A percentile compares a stretch with the other conserved stretches of the same genome.
These are phyloP conservation scores for Xylaria bambusicola DNA, from an alignment of 495 filamentous ascomycete genomes.

Conservation along the genomic window DNA sequence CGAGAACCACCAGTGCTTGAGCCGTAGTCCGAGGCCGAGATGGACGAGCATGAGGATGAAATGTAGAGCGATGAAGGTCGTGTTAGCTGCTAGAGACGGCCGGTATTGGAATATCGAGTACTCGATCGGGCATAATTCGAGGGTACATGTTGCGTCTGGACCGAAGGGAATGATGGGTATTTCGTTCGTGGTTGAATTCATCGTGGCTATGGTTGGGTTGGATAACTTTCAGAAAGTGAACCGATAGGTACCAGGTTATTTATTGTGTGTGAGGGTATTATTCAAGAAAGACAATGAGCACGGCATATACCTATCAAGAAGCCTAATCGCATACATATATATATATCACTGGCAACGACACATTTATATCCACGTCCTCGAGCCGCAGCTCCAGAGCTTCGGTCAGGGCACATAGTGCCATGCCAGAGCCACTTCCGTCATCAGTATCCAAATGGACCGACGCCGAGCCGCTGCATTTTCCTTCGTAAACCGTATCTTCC, in stretches of 20 bases:
- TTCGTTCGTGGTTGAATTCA: neutral
- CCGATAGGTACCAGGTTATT: too few relatives aligned
- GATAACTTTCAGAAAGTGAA: too few relatives aligned
- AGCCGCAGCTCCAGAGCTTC: too few relatives aligned
- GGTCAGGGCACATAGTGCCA: too few relatives aligned
- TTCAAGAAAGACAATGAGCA: too few relatives aligned
- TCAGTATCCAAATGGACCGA: too few relatives aligned
- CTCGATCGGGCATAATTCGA: constrained; percentile 39
- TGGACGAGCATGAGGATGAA: constrained; percentile 26
- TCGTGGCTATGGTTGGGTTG: neutral
- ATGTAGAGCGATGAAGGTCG: constrained; percentile 31
- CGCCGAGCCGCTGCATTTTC: too few relatives aligned
- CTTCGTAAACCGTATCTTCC: too few relatives aligned
- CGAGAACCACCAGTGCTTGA: constrained; percentile 42
- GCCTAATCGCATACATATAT: too few relatives aligned
- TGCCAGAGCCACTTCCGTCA: too few relatives aligned
- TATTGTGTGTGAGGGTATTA: too few relatives aligned
- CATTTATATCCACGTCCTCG: too few relatives aligned
- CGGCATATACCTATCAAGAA: neutral
- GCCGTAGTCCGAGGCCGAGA: constrained; percentile 40
- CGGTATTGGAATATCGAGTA: constrained; percentile 34
- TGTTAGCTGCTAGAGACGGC: constrained; percentile 32
- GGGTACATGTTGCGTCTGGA: constrained; percentile 34
- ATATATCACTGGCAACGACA: neutral
- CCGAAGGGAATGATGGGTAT: constrained; percentile 31